Conservation (phyloP, 768 basidiomycete species). For the Mycena haematopus region DNA sequence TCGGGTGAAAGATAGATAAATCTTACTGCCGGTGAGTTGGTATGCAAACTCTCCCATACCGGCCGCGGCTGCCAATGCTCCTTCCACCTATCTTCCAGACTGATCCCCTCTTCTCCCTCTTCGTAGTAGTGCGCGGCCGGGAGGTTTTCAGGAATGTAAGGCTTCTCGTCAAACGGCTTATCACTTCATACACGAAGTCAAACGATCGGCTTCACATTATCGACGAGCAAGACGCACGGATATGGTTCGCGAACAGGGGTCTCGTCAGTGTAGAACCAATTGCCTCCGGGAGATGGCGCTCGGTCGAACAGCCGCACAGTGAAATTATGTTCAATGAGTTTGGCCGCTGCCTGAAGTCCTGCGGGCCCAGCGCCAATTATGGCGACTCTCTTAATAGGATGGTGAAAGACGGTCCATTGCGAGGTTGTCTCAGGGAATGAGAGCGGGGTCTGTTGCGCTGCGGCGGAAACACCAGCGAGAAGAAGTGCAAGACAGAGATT, state of each 20-base stretch:
- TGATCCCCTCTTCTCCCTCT: slow-evolving; percentile 26
- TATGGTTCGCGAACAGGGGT: slow-evolving; percentile 30
- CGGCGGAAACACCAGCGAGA: background rate
- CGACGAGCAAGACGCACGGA: slow-evolving; percentile 21
- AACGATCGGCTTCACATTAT: no score
- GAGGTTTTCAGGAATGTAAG: slow-evolving; percentile 17
- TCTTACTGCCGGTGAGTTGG: slow-evolving; percentile 29
- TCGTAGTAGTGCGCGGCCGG: slow-evolving; percentile 23
- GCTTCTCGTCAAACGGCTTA: slow-evolving; percentile 8
- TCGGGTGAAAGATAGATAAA: background rate
- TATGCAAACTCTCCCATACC: slow-evolving; percentile 31
- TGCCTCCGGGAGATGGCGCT: slow-evolving; percentile 31
- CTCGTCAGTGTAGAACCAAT: slow-evolving; percentile 35
- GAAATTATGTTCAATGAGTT: slow-evolving; percentile 28
- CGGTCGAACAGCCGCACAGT: slow-evolving; percentile 31
- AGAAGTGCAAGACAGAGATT: background rate
- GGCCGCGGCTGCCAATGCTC: slow-evolving; percentile 33
- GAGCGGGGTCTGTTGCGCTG: slow-evolving; percentile 24
- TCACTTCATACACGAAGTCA: slow-evolving; percentile 2
- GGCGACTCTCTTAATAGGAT: slow-evolving; percentile 28
- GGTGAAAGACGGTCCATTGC: slow-evolving; percentile 21
- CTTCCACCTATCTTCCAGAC: slow-evolving; percentile 28
- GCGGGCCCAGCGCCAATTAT: slow-evolving; percentile 30
- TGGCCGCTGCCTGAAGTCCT: slow-evolving; percentile 27
- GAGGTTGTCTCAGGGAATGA: background rate